Base-by-base conservation (phyloP, 2,329 filamentous ascomycete genomes). In the Cadophora luteo-olivacea region DNA sequence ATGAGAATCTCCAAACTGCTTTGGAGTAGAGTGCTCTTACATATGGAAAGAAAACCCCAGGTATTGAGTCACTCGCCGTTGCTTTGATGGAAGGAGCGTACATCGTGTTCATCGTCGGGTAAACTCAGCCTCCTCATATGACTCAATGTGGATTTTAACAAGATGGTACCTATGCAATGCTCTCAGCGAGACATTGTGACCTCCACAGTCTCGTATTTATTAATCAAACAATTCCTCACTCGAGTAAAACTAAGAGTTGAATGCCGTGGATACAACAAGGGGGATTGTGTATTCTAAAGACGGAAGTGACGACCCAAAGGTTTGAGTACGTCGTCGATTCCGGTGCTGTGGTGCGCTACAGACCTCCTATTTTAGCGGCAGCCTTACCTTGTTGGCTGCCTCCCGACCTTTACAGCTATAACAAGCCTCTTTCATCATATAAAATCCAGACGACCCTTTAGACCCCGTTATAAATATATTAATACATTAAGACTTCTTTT, bases 11-110 rank as follows among this genome's bases (percentile, higher is more conserved):
- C 7, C 5, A 41, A 60, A 41, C 11, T 16, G 4, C n/a, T 22
- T 36, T n/a, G 54, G 29, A 38, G 12, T 4, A 45, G 22, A 9
- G 14, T 41, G 33, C 19, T 41, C 55, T 38, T 41, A 60, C 4
- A 60, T 60, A 22, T 58, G 16, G 33, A 14, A 41, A 41, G 25
- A 60, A 25, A 32, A 6, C 11, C 14, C 51, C 25, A n/a, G 51
- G 24, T 24, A 16, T 41, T 60, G 55, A 60, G 55, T 60, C 55
- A 60, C 55, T 60, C 55, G 55, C 55, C 55, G 55, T 60, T 60
- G 22, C 12, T 24, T 14, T 25, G 29, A 4, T 1, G n/a, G 55
- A 11, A 60, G 55, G 55, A 36, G 33, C 32, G 5, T 11, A 3
- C 32, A 36, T 12, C 14, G 51, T 29, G 3, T 25, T 54, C 55